phyloP scores from a whole-genome alignment of 83 land plant species.

The Isoetes engelmannii region DNA sequence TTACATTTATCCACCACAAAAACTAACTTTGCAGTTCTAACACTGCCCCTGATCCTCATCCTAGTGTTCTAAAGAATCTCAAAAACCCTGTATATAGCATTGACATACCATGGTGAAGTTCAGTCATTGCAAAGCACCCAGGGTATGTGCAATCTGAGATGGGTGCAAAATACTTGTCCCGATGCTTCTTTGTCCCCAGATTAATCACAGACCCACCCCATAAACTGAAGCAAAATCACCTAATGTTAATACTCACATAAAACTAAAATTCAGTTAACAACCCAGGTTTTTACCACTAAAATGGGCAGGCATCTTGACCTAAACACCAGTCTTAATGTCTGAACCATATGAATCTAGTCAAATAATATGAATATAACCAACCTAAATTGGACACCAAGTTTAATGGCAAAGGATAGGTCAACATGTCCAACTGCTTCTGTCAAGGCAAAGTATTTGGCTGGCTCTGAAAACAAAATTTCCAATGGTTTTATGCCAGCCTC shows the following conservation, averaged over 20 bases:
- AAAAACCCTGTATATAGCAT: too few species aligned
- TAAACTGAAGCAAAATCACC: constrained; percentile 54
- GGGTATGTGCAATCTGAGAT: constrained; percentile 75
- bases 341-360: too few species aligned
- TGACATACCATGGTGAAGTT: constrained; percentile 92
- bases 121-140: constrained; percentile 99
- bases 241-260: background rate
- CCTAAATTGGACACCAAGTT: constrained; percentile 94
- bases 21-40: too few species aligned
- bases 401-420: constrained; percentile 83
- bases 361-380: constrained; percentile 5
- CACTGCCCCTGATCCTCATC: too few species aligned
- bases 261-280: background rate
- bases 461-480: constrained; percentile 50
- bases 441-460: constrained; percentile 66
- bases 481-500: constrained; percentile 69
- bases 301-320: background rate
- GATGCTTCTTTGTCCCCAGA: constrained; percentile 85
- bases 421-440: constrained; percentile 72
- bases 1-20: background rate
- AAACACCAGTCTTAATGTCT: too few species aligned
- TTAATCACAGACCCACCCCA: constrained; percentile 97
- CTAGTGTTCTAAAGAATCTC: too few species aligned
- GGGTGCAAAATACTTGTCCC: constrained; percentile 70
- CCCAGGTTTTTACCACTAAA: background rate